Percentiles rank a stretch among this genome's conserved stretches.
Evolutionary conservation across 1,284 basidiomycete genomes (phyloP).

Genomic region (Melampsora americana): DNA sequence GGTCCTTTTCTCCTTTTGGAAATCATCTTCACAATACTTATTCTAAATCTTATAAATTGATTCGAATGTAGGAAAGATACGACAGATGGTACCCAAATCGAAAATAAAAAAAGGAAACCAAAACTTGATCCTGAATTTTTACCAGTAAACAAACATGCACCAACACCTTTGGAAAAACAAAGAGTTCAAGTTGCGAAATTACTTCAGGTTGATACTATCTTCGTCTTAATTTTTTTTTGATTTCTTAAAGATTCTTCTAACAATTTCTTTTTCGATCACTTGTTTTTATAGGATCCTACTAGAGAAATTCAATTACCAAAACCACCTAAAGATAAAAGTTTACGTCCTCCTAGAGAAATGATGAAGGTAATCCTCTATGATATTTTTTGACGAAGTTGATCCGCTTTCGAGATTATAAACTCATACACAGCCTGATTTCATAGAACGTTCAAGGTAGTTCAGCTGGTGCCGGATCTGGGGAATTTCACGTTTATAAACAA

Average conservation of each 20-base stretch:
- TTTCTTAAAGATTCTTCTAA: not conserved
- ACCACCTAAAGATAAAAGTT: constrained; percentile 70
- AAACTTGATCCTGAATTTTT: constrained; percentile 36
- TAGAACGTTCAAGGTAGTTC: constrained; percentile 51
- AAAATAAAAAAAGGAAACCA: constrained; percentile 18
- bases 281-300: constrained; percentile 62
- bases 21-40: not conserved
- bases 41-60: not conserved
- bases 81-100: not conserved
- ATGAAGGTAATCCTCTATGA: constrained; percentile 72
- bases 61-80: not conserved
- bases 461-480: constrained; percentile 53
- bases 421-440: not conserved
- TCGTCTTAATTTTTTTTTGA: not conserved
- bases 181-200: constrained; percentile 74
- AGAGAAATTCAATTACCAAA: constrained; percentile 73
- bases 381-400: not conserved
- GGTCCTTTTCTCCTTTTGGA: not conserved
- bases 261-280: not conserved
- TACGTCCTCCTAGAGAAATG: constrained; percentile 81
- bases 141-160: constrained; percentile 41
- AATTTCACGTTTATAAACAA: constrained; percentile 90
- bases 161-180: constrained; percentile 68
- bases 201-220: constrained; percentile 61
- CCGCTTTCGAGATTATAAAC: too few relatives aligned